A percentile compares a stretch with the other conserved stretches of the same genome.
Evolutionary conservation across 441 rosid species (phyloP).

Genomic region (Aleurites moluccanus): DNA sequence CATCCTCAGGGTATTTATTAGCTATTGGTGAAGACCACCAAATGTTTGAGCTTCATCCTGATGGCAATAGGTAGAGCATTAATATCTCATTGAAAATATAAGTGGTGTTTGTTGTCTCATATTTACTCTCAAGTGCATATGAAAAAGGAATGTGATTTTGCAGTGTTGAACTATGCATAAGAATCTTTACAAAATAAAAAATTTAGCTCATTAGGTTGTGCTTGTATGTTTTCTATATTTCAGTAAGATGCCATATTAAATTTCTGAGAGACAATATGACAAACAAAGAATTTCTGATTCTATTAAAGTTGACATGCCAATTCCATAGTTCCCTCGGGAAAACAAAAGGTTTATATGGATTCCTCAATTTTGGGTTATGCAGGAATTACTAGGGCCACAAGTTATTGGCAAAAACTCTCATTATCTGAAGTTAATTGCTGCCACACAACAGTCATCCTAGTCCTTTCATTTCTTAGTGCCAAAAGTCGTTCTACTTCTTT

Average conservation of each 20-base stretch:
- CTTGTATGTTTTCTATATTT: not conserved
- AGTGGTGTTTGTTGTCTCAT: not conserved
- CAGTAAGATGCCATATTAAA: not conserved
- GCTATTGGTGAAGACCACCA: constrained; percentile 80
- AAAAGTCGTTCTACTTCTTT: no score
- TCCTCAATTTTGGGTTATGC: constrained; percentile 8
- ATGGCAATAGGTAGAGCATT: constrained; percentile 74
- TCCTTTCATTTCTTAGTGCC: not conserved
- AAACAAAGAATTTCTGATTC: not conserved
- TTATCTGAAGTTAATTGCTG: not conserved
- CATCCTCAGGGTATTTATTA: constrained; percentile 78
- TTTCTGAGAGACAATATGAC: not conserved
- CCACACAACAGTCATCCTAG: not conserved
- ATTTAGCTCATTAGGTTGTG: not conserved
- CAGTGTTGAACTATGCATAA: not conserved
- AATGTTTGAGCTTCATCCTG: constrained; percentile 94
- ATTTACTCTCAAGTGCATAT: not conserved
- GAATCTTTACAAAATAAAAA: constrained; percentile 6
- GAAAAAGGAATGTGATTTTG: not conserved
- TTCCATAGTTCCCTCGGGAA: not conserved
- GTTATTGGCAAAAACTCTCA: not conserved
- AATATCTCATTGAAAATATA: not conserved
- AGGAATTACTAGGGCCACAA: not conserved
- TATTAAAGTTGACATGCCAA: not conserved
- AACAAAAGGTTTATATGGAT: not conserved